Base-by-base conservation (phyloP, 2,329 filamentous ascomycete species). In the Fonsecaea multimorphosa region DNA sequence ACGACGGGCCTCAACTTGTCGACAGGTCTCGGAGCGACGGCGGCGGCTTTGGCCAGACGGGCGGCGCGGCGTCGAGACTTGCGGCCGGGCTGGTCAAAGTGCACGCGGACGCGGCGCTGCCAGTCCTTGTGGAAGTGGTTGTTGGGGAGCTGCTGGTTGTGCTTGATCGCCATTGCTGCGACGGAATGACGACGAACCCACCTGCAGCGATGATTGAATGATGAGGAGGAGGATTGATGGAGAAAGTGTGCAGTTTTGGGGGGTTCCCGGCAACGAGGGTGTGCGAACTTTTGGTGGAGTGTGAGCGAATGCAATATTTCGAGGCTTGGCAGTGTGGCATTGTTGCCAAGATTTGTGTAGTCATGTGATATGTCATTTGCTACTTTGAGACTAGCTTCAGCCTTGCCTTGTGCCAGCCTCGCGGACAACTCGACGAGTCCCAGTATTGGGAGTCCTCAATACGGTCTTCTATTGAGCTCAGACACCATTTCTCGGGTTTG, bases 21-120 rank as follows among this genome's bases (percentile, higher is more conserved):
- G 83, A 97, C 91, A 76, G 95, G 95, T 78, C 95, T 93, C 80
- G 95, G 95, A 80, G 95, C 95, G 79, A 98, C 86, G 78, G 92
- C 90, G 77, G 93, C 93, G 79, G 94, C 94, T 91, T 98, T 99
- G 77, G 90, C 89, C 81, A 92, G 88, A 83, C 95, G 94, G 76
- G 93, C 91, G 83, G 91, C 87, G 78, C 95, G 90, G 84, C 95
- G 91, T 82, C 90, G 89, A 83, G 90, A 88, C 90, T 99, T 99
- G 85, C 93, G 92, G 82, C 94, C 95, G 82, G 95, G 90, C 94
- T 99, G 95, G 88, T 99, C 93, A 87, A 99, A 99, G 89, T 99
- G 95, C 84, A 92, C 91, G 85, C 93, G 92, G 81, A 99, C 95
- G 86, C 93, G 92, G 86, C 93, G 92, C 85, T 98, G 93, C 95